Conservation (phyloP, 345 rosid genomes). For the Trapa incisa region DNA sequence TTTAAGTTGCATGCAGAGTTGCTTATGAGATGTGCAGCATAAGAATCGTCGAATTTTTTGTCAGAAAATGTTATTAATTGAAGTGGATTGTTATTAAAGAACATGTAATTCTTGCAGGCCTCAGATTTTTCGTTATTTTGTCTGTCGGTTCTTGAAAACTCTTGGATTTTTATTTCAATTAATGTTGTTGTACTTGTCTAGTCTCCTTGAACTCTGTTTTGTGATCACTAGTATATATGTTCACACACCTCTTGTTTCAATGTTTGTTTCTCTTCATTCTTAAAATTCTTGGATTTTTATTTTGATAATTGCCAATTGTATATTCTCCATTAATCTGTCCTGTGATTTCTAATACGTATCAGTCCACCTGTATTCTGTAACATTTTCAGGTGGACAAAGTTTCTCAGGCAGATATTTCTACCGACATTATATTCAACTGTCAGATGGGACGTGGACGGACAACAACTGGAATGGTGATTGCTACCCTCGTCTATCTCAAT, state of each 20-base stretch:
- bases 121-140: background rate
- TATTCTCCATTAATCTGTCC: background rate
- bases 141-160: background rate
- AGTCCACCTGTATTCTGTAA: conserved; percentile 3
- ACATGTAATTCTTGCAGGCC: background rate
- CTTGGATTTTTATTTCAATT: background rate
- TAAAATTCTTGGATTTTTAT: background rate
- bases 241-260: no score
- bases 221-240: background rate
- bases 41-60: background rate
- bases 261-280: background rate
- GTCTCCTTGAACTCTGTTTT: background rate
- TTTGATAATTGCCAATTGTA: background rate
- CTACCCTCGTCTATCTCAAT: conserved; percentile 80
- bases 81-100: background rate
- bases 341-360: background rate
- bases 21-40: no score
- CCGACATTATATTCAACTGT: conserved; percentile 82
- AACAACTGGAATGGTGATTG: conserved; percentile 98
- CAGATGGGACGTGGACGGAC: conserved; percentile 99
- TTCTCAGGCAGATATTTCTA: conserved; percentile 54
- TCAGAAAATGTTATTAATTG: background rate
- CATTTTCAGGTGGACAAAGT: conserved; percentile 68
- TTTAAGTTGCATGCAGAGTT: background rate
- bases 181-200: background rate